Conservation (phyloP, 805 yeast genomes). For the Ogataea polymorpha region DNA sequence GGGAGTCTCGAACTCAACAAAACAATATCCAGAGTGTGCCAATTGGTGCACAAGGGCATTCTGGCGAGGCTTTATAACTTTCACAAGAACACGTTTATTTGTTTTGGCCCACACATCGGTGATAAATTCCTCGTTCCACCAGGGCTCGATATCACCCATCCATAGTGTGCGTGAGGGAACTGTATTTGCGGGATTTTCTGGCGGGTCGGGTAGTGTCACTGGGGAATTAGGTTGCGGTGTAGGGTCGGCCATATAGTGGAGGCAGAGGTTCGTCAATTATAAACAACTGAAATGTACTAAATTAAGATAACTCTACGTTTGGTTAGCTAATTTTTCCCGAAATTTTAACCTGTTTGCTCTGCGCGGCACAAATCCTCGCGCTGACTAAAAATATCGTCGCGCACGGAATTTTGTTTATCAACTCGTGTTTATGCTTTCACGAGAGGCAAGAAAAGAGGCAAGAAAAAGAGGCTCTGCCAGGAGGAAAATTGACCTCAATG, state of each 20-base stretch:
- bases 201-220: slow-evolving; percentile 49
- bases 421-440: slow-evolving; percentile 20
- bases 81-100: slow-evolving; percentile 57
- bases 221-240: slow-evolving; percentile 1
- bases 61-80: slow-evolving; percentile 52
- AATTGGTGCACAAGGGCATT: slow-evolving; percentile 35
- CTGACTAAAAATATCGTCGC: not conserved
- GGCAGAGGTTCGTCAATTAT: not conserved
- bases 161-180: slow-evolving; percentile 68
- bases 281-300: slow-evolving; percentile 1
- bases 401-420: slow-evolving; percentile 1
- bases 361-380: slow-evolving; percentile 6
- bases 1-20: slow-evolving; percentile 67
- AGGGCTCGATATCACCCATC: slow-evolving; percentile 88
- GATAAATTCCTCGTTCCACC: slow-evolving; percentile 65
- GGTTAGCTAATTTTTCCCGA: not conserved
- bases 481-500: slow-evolving; percentile 26
- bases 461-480: slow-evolving; percentile 33
- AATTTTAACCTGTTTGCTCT: slow-evolving; percentile 9
- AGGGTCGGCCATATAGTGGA: slow-evolving; percentile 4
- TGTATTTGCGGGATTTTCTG: slow-evolving; percentile 46
- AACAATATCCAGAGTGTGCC: slow-evolving; percentile 63
- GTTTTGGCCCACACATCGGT: slow-evolving; percentile 58
- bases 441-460: slow-evolving; percentile 29
- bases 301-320: not conserved